Base-by-base conservation (phyloP, 176 grass and related monocot genomes). In the Avena atlantica region DNA sequence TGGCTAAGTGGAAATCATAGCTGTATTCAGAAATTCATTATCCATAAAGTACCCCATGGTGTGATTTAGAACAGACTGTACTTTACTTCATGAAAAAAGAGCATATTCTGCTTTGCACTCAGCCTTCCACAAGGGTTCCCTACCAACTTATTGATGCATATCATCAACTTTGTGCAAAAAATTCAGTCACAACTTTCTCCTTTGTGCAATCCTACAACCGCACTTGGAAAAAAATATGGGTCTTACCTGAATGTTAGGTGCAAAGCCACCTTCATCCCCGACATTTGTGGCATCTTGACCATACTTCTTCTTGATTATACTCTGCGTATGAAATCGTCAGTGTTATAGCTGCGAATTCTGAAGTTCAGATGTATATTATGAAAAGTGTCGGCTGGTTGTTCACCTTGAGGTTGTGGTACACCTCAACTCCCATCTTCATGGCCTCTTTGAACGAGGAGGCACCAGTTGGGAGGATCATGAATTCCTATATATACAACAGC, bases 381-480 rank as follows among this genome's bases (percentile, higher is more conserved):
- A 79, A 81, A 55, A 59, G 17, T 15, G 51, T 15, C 13, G 23
- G 17, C 7, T 76, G 8, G 55, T 74, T 58, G 87, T 74, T 69
- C 78, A 94, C 96, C 91, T 98, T 98, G 75, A 98, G 79, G 87
- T 98, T 63, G 81, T 98, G 96, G 71, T 98, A 98, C 70, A 98
- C 96, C 88, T 98, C 91, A 42, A 98, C 96, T 40, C 96, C 96
- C 91, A 95, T 94, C 90, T 98, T 94, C 93, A 98, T 98, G 84
- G 96, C 93, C 64, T 98, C 96, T 27, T 92, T 98, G 86, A 98
- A 98, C 6, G 96, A 98, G 52, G 93, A 68, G 47, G 96, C 96
- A 19, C 96, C 96, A 72, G 93, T 92, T 23, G 96, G 96, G 49
- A 98, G 93, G 80, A 98, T 98, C 96, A 98, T 98, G 64, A 98